These are phyloP conservation scores for Vitis amurensis DNA, from an alignment of 164 flowering plant species.

Conservation along the genomic window DNA sequence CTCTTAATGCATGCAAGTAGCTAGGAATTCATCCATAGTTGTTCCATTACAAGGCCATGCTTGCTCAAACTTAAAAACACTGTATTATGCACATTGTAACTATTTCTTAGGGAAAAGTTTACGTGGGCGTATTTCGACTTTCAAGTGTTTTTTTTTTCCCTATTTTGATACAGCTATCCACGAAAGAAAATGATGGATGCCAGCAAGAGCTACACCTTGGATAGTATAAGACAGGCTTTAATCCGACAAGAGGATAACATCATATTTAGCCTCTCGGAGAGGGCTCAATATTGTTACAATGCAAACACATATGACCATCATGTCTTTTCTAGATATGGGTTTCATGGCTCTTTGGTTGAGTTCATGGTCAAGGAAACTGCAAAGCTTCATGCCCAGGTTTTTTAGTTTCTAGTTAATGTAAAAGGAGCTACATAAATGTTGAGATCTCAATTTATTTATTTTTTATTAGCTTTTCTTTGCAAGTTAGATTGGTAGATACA, in stretches of 20 bases:
- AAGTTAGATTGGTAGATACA: constrained; percentile 61
- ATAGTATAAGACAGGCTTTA: constrained; percentile 50
- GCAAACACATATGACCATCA: constrained; percentile 41
- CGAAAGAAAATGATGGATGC: constrained; percentile 50
- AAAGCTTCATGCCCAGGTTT: constrained; percentile 64
- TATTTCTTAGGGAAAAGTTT: not conserved
- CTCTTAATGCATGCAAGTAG: too few species aligned
- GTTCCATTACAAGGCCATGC: too few species aligned
- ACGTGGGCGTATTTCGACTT: not conserved
- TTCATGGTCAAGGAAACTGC: constrained; percentile 63
- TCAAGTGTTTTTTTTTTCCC: not conserved
- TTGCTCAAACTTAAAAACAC: too few species aligned
- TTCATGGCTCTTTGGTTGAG: constrained; percentile 55
- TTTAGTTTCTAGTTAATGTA: not conserved
- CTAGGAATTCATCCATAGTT: too few species aligned
- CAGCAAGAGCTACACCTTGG: constrained; percentile 56
- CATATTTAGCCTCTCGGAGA: constrained; percentile 61
- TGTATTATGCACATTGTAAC: not conserved
- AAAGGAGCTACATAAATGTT: not conserved
- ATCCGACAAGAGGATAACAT: constrained; percentile 84
- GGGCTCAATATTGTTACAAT: constrained; percentile 10
- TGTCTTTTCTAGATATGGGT: constrained; percentile 44
- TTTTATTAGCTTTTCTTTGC: constrained; percentile 2
- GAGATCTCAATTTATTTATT: too few species aligned
- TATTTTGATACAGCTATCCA: constrained; percentile 20